phyloP scores from a whole-genome alignment of 176 grass and related monocot genomes.

The maize (Zea mays) region DNA sequence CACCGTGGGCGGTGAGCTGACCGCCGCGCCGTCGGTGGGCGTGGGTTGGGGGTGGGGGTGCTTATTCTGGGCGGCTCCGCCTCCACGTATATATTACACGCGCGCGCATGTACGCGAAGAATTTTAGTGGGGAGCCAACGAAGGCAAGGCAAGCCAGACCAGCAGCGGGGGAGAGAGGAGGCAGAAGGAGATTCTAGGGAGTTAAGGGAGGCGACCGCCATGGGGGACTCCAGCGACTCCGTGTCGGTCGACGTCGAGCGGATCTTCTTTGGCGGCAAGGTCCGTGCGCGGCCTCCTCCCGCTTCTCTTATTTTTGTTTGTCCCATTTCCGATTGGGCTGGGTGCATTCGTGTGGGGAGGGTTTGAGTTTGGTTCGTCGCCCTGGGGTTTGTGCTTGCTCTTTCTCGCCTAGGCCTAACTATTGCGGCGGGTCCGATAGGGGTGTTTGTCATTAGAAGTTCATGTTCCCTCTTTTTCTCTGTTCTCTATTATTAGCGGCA shows the following conservation, averaged over 20 bases:
- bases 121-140: slow-evolving; percentile 16
- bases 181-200: slow-evolving; percentile 14
- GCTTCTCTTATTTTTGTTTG: not conserved
- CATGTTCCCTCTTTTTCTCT: not conserved
- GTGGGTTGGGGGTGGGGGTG: no score
- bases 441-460: slow-evolving; percentile 10
- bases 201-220: slow-evolving; percentile 28
- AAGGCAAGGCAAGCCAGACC: not conserved
- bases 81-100: slow-evolving; percentile 37
- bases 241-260: slow-evolving; percentile 83
- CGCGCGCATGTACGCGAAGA: slow-evolving; percentile 26
- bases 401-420: no score
- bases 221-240: slow-evolving; percentile 91
- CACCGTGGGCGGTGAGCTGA: slow-evolving; percentile 37
- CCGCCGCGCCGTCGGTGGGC: slow-evolving; percentile 45
- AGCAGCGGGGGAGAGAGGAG: not conserved
- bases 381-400: slow-evolving; percentile 28
- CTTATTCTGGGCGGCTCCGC: not conserved
- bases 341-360: slow-evolving; percentile 25
- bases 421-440: not conserved
- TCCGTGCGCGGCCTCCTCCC: slow-evolving; percentile 32
- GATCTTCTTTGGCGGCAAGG: slow-evolving; percentile 92
- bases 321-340: not conserved
- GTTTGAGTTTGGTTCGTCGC: not conserved
- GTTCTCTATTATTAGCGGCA: slow-evolving; percentile 19